Evolutionary conservation across 805 yeast species (phyloP), one percentile per base, ranked within the genome.

Genomic region (Debaryomyces castellii): DNA sequence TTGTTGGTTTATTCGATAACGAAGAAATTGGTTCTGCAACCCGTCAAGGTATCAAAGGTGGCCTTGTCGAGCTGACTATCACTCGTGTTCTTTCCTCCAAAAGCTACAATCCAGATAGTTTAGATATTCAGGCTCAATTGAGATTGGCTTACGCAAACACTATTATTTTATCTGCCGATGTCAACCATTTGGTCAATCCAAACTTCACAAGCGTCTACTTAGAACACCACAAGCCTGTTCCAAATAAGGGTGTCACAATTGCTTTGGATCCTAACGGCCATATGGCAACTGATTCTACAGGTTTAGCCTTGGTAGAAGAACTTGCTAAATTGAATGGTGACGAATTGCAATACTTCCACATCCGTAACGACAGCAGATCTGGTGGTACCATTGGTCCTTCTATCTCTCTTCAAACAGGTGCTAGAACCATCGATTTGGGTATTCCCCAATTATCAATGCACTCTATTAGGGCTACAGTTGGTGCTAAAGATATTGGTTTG

Each of bases 351-450:
- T 83, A 81, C 66, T 88, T 88, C 82, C 96, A 89, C 60, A 85
- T 87, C 62, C 80, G 94, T 65, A 89, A 89, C 67, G 91, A 84
- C 62, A 78, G 87, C 12, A 79, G 94, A 60, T 83, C 90, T 1
- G 96, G 96, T 25, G 95, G 95, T 33, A 88, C 96, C 22, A 87
- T 89, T 59, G 96, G 96, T 0, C 96, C 89, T 18, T 73, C 77
- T 9, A 69, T 83, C 44, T 71, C 87, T 12, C 66, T 78, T 34
- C 79, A 76, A 51, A 82, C 88, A 1, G 89, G 89, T 45, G 87
- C 87, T 3, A 74, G 88, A 30, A 67, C 68, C 9, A 57, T 72
- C 11, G 77, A 72, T 50, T 68, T 71, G 10, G 77, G 77, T 1
- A 49, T 72, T 37, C 69, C 76, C 0, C 71, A 68, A n/a, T 54